Evolutionary conservation across 2,329 filamentous ascomycete genomes (phyloP).

Genomic region (Colletotrichum liriopes): DNA sequence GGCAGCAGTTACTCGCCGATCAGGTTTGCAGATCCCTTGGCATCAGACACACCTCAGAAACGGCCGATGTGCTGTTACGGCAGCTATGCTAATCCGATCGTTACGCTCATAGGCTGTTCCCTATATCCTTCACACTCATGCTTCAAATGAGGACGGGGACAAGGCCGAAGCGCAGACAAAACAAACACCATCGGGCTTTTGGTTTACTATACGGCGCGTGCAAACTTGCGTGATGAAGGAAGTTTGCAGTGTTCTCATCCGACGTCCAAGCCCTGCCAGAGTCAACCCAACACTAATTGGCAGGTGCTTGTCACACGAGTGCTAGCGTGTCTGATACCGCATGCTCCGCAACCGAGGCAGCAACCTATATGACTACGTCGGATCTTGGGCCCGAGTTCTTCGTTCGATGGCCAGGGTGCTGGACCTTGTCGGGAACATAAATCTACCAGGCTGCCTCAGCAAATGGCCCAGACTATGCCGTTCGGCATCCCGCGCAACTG

Average conservation of each 20-base stretch:
- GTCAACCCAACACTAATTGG: neutral
- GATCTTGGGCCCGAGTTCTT: neutral
- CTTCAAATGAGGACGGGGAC: neutral
- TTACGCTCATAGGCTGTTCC: neutral
- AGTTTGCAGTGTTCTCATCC: neutral
- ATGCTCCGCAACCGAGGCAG: neutral
- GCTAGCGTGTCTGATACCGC: neutral
- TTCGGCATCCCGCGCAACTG: neutral
- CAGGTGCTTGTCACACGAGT: neutral
- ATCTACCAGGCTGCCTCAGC: neutral
- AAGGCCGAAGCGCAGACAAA: constrained; percentile 1
- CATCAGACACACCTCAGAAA: neutral
- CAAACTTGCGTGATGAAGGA: neutral
- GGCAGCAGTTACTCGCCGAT: neutral
- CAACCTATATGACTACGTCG: neutral
- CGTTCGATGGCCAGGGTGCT: neutral
- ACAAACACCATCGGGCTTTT: neutral
- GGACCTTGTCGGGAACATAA: neutral
- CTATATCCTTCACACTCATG: neutral
- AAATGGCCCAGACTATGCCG: neutral
- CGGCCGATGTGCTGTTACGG: neutral
- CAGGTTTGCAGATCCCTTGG: neutral
- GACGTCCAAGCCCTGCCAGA: neutral
- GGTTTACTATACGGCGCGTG: neutral
- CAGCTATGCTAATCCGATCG: neutral